Evolutionary conservation across 441 rosid genomes (phyloP), one percentile per base, ranked within the genome.

Genomic region (Croton laevigatus): DNA sequence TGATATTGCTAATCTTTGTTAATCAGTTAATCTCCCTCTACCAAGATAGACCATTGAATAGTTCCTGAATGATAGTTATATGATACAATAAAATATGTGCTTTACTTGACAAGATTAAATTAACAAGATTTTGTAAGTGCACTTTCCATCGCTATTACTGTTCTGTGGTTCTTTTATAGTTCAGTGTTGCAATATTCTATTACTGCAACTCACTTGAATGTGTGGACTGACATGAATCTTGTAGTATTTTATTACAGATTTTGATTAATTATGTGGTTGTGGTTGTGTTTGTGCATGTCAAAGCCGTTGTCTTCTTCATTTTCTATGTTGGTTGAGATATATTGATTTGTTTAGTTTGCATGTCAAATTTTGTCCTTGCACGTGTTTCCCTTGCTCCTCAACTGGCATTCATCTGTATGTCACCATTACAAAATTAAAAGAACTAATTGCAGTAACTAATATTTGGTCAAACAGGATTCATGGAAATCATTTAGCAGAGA

Each of bases 401-500:
- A 27, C 32, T 27, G 32, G 32, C 32, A 27, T 27, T 27, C 32
- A n/a, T 12, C 48, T 38, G 17, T 12, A n/a, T 61, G 8, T 65
- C 63, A 19, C 22, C 20, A 42, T 12, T 58, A 32, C 57, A 5
- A 54, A 62, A 59, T 17, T 64, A 22, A 54, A 78, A 59, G 81
- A 44, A 40, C 10, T 60, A 54, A 27, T 27, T 40, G 48, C 12
- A 54, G 69, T 58, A 5, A 65, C 68, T 49, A 34, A 57, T 70
- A 61, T 17, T 53, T 73, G 73, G 63, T 65, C 51, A 62, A 72
- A 75, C 75, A 95, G 99, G 89, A 87, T 95, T 54, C 99, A 85
- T 37, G 99, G 98, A 57, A 88, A 85, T 65, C 76, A 76, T 61
- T 81, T 93, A 65, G 99, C 99, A 63, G 99, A 95, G 87, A 95